Evolutionary conservation across 345 rosid genomes (phyloP).

Genomic region (Xanthoceras sorbifolium): DNA sequence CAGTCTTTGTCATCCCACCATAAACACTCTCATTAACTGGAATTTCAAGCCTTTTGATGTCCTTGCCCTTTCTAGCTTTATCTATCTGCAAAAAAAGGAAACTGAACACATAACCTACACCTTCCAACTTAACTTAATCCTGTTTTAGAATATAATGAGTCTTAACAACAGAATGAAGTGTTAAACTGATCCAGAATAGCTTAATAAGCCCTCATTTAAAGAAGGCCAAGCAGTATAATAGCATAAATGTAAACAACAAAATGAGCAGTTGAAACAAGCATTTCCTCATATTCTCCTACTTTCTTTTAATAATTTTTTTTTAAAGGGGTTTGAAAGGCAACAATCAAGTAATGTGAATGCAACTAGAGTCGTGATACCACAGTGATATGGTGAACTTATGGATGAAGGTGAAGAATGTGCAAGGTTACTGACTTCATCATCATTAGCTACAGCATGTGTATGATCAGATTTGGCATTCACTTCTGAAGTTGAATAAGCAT

Average conservation of each 20-base stretch:
- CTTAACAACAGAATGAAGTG: not conserved
- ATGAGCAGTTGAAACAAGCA: not conserved
- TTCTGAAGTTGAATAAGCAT: constrained; percentile 9
- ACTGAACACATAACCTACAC: not conserved
- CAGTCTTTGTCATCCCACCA: constrained; percentile 59
- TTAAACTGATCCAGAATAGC: not conserved
- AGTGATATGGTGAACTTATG: not conserved
- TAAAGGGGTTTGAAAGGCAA: not conserved
- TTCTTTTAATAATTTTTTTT: not conserved
- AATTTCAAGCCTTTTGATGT: constrained; percentile 49
- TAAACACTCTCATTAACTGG: constrained; percentile 48
- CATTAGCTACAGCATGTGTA: not conserved
- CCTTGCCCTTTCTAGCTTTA: constrained; percentile 37
- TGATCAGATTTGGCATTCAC: constrained; percentile 8
- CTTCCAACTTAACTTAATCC: not conserved
- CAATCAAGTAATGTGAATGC: not conserved
- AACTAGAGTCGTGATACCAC: not conserved
- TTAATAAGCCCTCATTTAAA: not conserved
- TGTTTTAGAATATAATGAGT: not conserved
- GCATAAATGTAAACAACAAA: not conserved
- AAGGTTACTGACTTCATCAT: constrained; percentile 13
- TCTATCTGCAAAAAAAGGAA: constrained; percentile 37
- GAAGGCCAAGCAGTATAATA: not conserved
- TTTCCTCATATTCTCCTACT: not conserved
- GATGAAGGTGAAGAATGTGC: not conserved